A percentile compares a stretch with the other conserved stretches of the same genome.
These are phyloP conservation scores for Pythium diclinum DNA, from an alignment of 352 stramenopile species.

Conservation along the genomic window DNA sequence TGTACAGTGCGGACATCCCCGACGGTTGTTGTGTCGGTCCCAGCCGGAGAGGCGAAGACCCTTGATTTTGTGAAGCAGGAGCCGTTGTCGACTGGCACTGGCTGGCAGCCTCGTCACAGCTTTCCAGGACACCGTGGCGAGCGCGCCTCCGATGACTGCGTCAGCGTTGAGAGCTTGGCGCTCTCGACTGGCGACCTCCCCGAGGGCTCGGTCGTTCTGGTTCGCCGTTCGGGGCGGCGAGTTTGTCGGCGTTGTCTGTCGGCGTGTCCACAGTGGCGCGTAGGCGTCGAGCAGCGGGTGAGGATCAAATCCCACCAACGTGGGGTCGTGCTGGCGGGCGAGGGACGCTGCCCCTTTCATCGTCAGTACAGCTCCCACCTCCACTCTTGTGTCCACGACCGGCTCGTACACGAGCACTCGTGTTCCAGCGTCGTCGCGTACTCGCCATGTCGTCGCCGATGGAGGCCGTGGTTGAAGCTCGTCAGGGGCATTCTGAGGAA, in stretches of 20 bases:
- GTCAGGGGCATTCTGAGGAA: not conserved
- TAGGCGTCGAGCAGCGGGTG: not conserved
- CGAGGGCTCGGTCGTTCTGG: too few relatives aligned
- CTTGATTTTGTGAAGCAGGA: slow-evolving; percentile 9
- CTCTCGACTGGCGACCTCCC: not conserved
- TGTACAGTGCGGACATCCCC: not conserved
- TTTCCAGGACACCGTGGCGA: not conserved
- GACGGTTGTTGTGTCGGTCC: not conserved
- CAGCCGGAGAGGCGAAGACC: not conserved
- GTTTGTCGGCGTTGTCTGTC: not conserved
- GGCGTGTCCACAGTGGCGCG: not conserved
- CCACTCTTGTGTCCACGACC: not conserved
- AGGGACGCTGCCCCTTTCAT: not conserved
- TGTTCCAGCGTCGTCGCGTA: not conserved
- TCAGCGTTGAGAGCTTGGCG: not conserved
- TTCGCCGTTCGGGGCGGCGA: too few relatives aligned
- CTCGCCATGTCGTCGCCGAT: not conserved
- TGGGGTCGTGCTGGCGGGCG: not conserved
- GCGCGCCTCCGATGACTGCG: not conserved
- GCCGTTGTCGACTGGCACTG: not conserved
- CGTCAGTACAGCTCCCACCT: not conserved
- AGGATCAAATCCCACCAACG: not conserved
- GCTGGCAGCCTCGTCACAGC: not conserved
- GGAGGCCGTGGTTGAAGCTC: slow-evolving; percentile 7
- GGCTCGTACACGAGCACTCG: not conserved